Evolutionary conservation across 2,329 filamentous ascomycete genomes (phyloP), one percentile per base, ranked within the genome.

Genomic region (Rhynchosporium graminicola): DNA sequence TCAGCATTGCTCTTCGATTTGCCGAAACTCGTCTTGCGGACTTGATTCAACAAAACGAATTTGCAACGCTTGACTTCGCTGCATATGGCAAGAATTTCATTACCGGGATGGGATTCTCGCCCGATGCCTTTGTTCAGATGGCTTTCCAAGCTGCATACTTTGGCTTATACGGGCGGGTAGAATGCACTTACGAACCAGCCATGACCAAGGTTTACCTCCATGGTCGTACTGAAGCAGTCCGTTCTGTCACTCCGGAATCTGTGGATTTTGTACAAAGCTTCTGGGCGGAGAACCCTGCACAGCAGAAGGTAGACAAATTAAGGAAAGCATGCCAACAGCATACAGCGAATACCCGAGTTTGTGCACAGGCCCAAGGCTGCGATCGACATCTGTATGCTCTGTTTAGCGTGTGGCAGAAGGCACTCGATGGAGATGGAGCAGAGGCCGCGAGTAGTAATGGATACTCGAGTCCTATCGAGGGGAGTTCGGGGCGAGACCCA

Each of bases 91-190:
- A 97, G 81, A 97, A 95, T 76, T 97, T 97, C 74, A 97, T 99
- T 77, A 98, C 92, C 0, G 92, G 90, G 0, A 96, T 96, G 88
- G 94, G 94, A 7, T 96, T 98, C 77, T 98, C 94, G 0, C 94
- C 95, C 0, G 95, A 98, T 74, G 95, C 95, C 0, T 99, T 97
- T 74, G 91, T 99, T 26, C 95, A 99, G 76, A 98, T 99, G 94
- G 95, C 95, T 0, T 97, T 97, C 79, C 95, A 99, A 76, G 94
- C 94, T 4, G 94, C 95, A 0, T 98, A 99, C 79, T 99, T 97
- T 72, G 95, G 95, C 1, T 83, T 99, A 7, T 99, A 98, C 71
- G 95, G 95, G 3, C 87, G 92, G 4, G 86, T 97, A 1, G 95
- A 98, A 76, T 96, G 92, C 74, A 95, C 93, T 0, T 99, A 99